A percentile compares a stretch with the other conserved stretches of the same genome.
phyloP scores from a whole-genome alignment of 2,329 filamentous ascomycete species.

The Cadophora sp. region DNA sequence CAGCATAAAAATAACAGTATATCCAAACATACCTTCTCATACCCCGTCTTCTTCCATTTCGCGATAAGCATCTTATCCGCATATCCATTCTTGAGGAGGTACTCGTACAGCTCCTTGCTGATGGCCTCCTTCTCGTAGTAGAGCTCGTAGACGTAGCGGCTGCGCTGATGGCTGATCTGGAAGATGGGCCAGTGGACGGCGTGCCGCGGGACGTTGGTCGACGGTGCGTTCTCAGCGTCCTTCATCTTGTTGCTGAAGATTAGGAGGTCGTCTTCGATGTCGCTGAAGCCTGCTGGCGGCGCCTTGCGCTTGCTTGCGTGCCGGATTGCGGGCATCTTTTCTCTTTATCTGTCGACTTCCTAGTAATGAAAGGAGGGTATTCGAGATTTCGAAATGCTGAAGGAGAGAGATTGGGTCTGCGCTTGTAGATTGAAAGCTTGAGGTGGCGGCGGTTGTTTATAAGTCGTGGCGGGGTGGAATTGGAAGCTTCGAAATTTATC shows the following conservation, averaged over 20 bases:
- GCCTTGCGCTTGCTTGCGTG: slow-evolving; percentile 80
- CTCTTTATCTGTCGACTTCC: neutral
- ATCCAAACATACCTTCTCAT: slow-evolving; percentile 78
- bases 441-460: slow-evolving; percentile 12
- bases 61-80: slow-evolving; percentile 95
- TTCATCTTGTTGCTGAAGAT: slow-evolving; percentile 93
- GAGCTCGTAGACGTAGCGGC: slow-evolving; percentile 92
- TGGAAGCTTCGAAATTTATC: slow-evolving; percentile 26
- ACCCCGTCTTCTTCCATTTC: slow-evolving; percentile 99
- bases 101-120: slow-evolving; percentile 90
- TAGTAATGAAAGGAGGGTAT: neutral
- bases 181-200: slow-evolving; percentile 98
- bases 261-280: slow-evolving; percentile 86
- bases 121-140: slow-evolving; percentile 99
- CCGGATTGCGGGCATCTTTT: slow-evolving; percentile 76
- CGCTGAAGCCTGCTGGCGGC: slow-evolving; percentile 84
- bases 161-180: slow-evolving; percentile 93
- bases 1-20: too few relatives aligned
- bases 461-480: slow-evolving; percentile 14
- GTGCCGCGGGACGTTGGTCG: slow-evolving; percentile 79
- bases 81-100: slow-evolving; percentile 95
- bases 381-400: neutral
- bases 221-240: slow-evolving; percentile 90
- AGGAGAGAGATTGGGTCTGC: neutral
- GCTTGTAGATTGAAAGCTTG: neutral